Evolutionary conservation across 2,329 filamentous ascomycete genomes (phyloP).

Genomic region (Aspergillus oerlinghausenensis): DNA sequence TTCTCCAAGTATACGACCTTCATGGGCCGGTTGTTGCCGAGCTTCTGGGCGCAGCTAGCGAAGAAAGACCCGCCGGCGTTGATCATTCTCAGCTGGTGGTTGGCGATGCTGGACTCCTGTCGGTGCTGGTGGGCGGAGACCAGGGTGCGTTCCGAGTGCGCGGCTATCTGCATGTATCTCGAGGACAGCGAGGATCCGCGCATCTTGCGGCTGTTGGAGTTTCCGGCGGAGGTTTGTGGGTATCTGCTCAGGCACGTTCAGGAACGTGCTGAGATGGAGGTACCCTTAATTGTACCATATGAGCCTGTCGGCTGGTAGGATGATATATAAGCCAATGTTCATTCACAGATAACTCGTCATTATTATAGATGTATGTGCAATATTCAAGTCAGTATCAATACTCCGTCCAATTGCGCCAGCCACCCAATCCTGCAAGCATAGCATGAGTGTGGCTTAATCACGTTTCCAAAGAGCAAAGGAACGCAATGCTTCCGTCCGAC

Average conservation of each 20-base stretch:
- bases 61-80: conserved; percentile 29
- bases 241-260: conserved; percentile 26
- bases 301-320: neutral
- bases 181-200: conserved; percentile 26
- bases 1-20: conserved; percentile 26
- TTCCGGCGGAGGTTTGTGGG: conserved; percentile 31
- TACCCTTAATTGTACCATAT: neutral
- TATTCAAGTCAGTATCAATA: neutral
- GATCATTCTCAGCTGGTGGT: conserved; percentile 33
- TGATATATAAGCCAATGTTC: neutral
- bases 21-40: conserved; percentile 31
- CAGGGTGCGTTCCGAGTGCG: conserved; percentile 30
- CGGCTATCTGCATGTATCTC: conserved; percentile 35
- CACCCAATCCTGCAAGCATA: neutral
- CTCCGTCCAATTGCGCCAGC: neutral
- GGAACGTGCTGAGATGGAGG: conserved; percentile 9
- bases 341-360: neutral
- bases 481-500: neutral
- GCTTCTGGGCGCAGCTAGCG: conserved; percentile 26
- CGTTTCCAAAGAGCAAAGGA: neutral
- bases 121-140: conserved; percentile 29
- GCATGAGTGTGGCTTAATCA: neutral
- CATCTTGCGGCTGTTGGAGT: conserved; percentile 27
- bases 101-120: conserved; percentile 24
- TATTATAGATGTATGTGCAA: neutral